phyloP scores from a whole-genome alignment of 1,284 basidiomycete genomes.

The Moesziomyces globuligerus region DNA sequence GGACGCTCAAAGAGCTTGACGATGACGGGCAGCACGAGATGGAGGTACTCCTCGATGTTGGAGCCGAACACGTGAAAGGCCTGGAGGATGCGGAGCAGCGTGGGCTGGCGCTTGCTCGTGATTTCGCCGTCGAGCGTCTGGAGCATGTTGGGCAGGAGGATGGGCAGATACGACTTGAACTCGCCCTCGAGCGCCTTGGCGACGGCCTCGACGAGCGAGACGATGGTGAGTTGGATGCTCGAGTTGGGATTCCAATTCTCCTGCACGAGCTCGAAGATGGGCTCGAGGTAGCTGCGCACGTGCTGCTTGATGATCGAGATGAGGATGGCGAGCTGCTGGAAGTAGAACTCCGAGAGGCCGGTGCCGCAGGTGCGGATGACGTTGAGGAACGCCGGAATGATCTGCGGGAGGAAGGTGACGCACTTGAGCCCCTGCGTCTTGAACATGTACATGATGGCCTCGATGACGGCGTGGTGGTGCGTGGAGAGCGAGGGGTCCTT shows the following conservation, averaged over 20 bases:
- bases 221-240: conserved; percentile 88
- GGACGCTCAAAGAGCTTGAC: conserved; percentile 88
- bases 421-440: conserved; percentile 97
- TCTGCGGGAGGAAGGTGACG: conserved; percentile 93
- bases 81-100: conserved; percentile 88
- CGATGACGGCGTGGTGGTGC: conserved; percentile 85
- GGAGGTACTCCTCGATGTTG: conserved; percentile 97
- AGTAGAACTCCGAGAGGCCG: conserved; percentile 90
- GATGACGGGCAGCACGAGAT: conserved; percentile 94
- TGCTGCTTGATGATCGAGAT: conserved; percentile 98
- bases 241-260: conserved; percentile 71
- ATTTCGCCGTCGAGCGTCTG: conserved; percentile 74
- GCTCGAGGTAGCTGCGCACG: conserved; percentile 77
- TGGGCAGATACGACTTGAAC: conserved; percentile 96
- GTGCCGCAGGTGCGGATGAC: conserved; percentile 82
- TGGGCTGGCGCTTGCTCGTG: conserved; percentile 71
- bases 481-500: conserved; percentile 71
- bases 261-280: conserved; percentile 66
- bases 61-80: conserved; percentile 94
- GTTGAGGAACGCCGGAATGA: conserved; percentile 92
- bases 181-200: conserved; percentile 95
- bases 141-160: conserved; percentile 87
- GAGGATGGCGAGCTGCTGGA: conserved; percentile 94
- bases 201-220: conserved; percentile 92
- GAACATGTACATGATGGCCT: conserved; percentile 99